Evolutionary conservation across 2,329 filamentous ascomycete species (phyloP).

Genomic region (Neurospora crassa): DNA sequence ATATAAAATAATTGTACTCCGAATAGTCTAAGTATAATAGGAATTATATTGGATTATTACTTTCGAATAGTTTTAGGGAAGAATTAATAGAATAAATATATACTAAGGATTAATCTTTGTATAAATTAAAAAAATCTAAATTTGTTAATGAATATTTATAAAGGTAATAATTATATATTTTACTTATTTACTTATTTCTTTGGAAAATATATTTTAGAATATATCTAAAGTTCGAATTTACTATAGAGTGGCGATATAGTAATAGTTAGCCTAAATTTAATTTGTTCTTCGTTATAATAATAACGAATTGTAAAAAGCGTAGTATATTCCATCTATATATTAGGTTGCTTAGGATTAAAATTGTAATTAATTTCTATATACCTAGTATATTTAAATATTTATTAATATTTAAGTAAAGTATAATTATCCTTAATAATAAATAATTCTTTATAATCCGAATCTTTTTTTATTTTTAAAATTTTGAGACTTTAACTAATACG

Average conservation of each 20-base stretch:
- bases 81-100: not conserved
- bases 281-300: not conserved
- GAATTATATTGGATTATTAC: not conserved
- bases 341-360: not conserved
- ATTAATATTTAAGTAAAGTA: not conserved
- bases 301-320: not conserved
- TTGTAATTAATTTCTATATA: not conserved
- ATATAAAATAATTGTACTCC: not conserved
- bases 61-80: not conserved
- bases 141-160: not conserved
- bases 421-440: not conserved
- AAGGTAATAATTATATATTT: not conserved
- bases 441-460: not conserved
- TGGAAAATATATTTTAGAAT: not conserved
- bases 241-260: not conserved
- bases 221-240: not conserved
- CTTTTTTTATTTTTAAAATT: not conserved
- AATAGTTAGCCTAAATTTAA: not conserved
- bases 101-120: not conserved
- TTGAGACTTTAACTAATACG: not conserved
- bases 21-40: not conserved
- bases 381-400: no score
- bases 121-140: not conserved
- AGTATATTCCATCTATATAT: not conserved
- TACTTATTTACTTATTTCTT: not conserved